phyloP scores from a whole-genome alignment of 2,329 filamentous ascomycete genomes.

The Paecilomyces variotii region DNA sequence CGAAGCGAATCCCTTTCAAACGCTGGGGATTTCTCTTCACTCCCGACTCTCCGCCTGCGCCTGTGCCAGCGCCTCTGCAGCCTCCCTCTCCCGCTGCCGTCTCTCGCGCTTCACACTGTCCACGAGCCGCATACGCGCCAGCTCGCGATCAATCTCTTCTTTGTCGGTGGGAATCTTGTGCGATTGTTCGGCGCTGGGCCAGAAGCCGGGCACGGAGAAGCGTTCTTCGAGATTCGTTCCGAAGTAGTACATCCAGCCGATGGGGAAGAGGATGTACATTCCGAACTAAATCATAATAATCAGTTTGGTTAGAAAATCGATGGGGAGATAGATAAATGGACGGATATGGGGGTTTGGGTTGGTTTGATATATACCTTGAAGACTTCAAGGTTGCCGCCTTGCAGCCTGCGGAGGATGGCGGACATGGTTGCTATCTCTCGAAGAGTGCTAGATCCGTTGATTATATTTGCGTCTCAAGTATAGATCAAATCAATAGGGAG shows the following conservation, averaged over 20 bases:
- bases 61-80: constrained; percentile 13
- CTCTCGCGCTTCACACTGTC: constrained; percentile 40
- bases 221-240: constrained; percentile 93
- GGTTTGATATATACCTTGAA: constrained; percentile 62
- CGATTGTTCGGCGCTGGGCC: constrained; percentile 62
- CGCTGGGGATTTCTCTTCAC: neutral
- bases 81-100: constrained; percentile 35
- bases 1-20: neutral
- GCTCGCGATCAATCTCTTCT: constrained; percentile 64
- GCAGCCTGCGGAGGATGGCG: constrained; percentile 49
- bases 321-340: neutral
- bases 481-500: neutral
- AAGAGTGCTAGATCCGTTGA: neutral
- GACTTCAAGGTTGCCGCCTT: constrained; percentile 82
- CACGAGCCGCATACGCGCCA: constrained; percentile 57
- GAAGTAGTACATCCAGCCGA: constrained; percentile 99
- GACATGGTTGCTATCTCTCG: constrained; percentile 20
- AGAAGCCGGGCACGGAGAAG: constrained; percentile 85
- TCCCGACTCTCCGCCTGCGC: constrained; percentile 1
- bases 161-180: constrained; percentile 46
- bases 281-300: constrained; percentile 60
- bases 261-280: constrained; percentile 98
- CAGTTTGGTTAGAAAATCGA: constrained; percentile 1
- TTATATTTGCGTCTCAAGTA: neutral
- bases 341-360: constrained; percentile 1